Conservation (phyloP, 2,329 filamentous ascomycete species). For the Ophiosphaerella herpotricha region DNA sequence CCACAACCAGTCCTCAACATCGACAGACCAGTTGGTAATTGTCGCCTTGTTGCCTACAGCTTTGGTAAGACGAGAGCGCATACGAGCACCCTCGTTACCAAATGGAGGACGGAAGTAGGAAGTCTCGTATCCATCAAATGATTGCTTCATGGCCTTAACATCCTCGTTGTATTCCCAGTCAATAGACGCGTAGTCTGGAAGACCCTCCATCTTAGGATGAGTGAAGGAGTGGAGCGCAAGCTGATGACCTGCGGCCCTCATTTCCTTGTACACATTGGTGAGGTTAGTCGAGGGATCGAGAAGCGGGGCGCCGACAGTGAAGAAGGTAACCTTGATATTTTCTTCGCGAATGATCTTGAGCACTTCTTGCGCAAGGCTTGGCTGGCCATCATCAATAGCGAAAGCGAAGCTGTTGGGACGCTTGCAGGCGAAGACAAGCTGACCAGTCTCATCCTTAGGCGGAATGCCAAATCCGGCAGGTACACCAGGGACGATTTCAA, state of each 20-base stretch:
- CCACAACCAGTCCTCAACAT: constrained; percentile 74
- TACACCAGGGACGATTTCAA: constrained; percentile 64
- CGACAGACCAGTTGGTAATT: constrained; percentile 70
- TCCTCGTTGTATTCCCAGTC: constrained; percentile 67
- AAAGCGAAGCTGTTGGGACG: constrained; percentile 73
- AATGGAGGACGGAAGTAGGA: constrained; percentile 72
- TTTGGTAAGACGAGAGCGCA: constrained; percentile 65
- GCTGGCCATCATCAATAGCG: constrained; percentile 71
- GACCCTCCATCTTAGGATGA: constrained; percentile 68
- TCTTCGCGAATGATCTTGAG: constrained; percentile 66
- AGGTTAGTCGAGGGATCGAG: constrained; percentile 64
- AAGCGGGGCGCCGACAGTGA: constrained; percentile 69
- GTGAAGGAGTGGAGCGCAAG: constrained; percentile 71
- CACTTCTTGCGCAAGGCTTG: constrained; percentile 62
- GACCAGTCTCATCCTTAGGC: constrained; percentile 64
- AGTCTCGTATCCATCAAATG: constrained; percentile 42
- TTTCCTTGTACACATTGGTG: constrained; percentile 66
- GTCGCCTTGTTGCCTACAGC: constrained; percentile 54
- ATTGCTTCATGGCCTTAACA: constrained; percentile 53
- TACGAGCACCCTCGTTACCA: constrained; percentile 69
- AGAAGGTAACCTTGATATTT: constrained; percentile 70
- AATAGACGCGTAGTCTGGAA: constrained; percentile 58
- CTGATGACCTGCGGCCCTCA: constrained; percentile 67
- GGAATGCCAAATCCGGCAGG: constrained; percentile 60
- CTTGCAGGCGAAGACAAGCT: constrained; percentile 66